Percentiles rank a stretch among this genome's conserved stretches.
These are phyloP conservation scores for Exserohilum rostratum DNA, from an alignment of 2,329 filamentous ascomycete species.

Conservation along the genomic window DNA sequence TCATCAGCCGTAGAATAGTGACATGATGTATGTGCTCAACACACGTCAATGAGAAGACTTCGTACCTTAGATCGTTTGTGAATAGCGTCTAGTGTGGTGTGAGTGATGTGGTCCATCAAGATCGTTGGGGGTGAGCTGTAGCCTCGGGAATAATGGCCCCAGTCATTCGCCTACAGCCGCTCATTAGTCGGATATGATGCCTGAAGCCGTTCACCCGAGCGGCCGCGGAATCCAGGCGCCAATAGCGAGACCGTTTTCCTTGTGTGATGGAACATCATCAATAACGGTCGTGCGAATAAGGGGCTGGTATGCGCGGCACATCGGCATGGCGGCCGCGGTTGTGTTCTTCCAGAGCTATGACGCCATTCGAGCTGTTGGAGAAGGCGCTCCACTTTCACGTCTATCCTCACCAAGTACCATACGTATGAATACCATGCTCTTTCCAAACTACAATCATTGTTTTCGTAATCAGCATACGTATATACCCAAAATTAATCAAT, in stretches of 20 bases:
- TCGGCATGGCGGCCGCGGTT: background rate
- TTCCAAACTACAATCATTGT: too few species aligned
- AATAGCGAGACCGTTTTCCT: background rate
- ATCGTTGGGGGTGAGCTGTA: background rate
- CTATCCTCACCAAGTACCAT: background rate
- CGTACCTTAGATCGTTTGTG: background rate
- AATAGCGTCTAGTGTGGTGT: background rate
- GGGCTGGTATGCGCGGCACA: background rate
- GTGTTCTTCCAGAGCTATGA: background rate
- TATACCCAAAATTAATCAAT: too few species aligned
- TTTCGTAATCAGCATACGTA: too few species aligned
- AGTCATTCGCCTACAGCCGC: background rate
- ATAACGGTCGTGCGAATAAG: background rate
- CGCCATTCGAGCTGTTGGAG: background rate
- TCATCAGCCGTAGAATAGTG: background rate
- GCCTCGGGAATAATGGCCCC: constrained; percentile 2
- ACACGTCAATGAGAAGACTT: background rate
- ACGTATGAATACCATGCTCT: too few species aligned
- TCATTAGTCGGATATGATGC: background rate
- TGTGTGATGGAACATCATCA: background rate
- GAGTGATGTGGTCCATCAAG: background rate
- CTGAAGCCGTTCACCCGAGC: constrained; percentile 3
- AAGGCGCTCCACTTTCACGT: background rate
- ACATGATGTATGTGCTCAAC: background rate
- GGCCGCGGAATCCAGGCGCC: background rate